Evolutionary conservation across 2,329 filamentous ascomycete genomes (phyloP).

Genomic region (Lecanicillium sp.): DNA sequence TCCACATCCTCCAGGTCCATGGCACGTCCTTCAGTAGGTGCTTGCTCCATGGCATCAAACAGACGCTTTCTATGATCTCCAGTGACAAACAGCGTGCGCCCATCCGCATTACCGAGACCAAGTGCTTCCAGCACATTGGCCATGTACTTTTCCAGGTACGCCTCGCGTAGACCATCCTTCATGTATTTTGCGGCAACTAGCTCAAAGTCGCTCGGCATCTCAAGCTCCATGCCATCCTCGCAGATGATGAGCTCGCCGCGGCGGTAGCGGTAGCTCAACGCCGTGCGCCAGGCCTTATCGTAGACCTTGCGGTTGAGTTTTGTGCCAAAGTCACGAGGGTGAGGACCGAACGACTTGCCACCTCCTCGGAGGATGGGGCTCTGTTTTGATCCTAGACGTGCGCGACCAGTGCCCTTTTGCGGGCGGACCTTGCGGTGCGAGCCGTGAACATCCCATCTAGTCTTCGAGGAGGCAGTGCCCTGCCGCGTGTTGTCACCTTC

Average conservation of each 20-base stretch:
- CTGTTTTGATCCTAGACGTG: slow-evolving; percentile 73
- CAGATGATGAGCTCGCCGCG: slow-evolving; percentile 82
- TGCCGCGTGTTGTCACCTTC: slow-evolving; percentile 84
- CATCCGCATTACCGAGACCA: slow-evolving; percentile 56
- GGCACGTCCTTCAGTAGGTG: slow-evolving; percentile 59
- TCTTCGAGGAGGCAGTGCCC: slow-evolving; percentile 79
- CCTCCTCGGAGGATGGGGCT: slow-evolving; percentile 77
- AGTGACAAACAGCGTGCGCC: slow-evolving; percentile 71
- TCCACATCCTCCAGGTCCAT: slow-evolving; percentile 73
- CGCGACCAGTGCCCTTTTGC: slow-evolving; percentile 79
- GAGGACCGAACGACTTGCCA: slow-evolving; percentile 83
- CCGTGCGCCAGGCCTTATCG: slow-evolving; percentile 90
- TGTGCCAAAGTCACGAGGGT: slow-evolving; percentile 84
- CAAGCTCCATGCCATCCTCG: slow-evolving; percentile 66
- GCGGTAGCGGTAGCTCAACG: slow-evolving; percentile 83
- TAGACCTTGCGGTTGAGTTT: slow-evolving; percentile 82
- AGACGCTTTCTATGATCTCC: slow-evolving; percentile 51
- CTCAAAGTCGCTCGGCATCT: slow-evolving; percentile 41
- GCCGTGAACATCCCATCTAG: slow-evolving; percentile 73
- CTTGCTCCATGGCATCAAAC: slow-evolving; percentile 55
- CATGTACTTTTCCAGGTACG: slow-evolving; percentile 55
- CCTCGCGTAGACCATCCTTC: slow-evolving; percentile 39
- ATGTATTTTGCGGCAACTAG: slow-evolving; percentile 32
- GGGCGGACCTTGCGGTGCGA: slow-evolving; percentile 72
- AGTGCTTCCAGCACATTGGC: slow-evolving; percentile 62